phyloP scores from a whole-genome alignment of 176 grass and related monocot genomes.

The Hsuehochloa calcarea region DNA sequence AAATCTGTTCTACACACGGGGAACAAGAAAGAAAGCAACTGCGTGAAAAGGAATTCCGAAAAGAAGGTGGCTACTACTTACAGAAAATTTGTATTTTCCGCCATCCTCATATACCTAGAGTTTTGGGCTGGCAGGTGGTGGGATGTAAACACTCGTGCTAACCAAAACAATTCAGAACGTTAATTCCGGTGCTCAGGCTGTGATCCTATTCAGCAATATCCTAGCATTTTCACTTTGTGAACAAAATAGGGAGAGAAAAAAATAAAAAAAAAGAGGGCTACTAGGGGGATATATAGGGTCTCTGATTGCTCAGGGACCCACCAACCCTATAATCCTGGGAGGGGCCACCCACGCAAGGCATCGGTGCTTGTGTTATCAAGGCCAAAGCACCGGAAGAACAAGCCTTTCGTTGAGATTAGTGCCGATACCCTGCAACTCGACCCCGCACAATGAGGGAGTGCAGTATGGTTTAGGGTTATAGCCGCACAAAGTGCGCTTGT shows the following conservation, averaged over 20 bases:
- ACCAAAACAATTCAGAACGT: neutral
- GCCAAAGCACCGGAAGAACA: slow-evolving; percentile 40
- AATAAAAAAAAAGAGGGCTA: slow-evolving; percentile 29
- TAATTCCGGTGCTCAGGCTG: too few relatives aligned
- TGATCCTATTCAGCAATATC: neutral
- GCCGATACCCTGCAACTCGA: neutral
- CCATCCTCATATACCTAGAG: too few relatives aligned
- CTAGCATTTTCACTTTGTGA: neutral
- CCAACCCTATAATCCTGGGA: slow-evolving; percentile 12
- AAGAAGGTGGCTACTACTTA: too few relatives aligned
- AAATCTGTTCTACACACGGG: too few relatives aligned
- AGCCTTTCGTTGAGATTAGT: neutral
- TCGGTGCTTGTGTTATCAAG: slow-evolving; percentile 39
- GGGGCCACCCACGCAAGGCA: slow-evolving; percentile 7
- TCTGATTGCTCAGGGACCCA: neutral
- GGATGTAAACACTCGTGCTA: too few relatives aligned
- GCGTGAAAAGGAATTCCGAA: too few relatives aligned
- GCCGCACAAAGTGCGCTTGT: neutral
- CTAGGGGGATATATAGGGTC: slow-evolving; percentile 41
- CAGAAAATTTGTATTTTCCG: too few relatives aligned
- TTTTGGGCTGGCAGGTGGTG: too few relatives aligned
- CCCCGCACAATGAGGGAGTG: neutral
- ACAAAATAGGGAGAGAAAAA: too few relatives aligned
- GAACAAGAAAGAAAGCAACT: too few relatives aligned
- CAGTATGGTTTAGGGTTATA: slow-evolving; percentile 28